Percentiles rank a stretch among this genome's conserved stretches.
Conservation (phyloP, 2,329 filamentous ascomycete species). For the Fusarium sororula region DNA sequence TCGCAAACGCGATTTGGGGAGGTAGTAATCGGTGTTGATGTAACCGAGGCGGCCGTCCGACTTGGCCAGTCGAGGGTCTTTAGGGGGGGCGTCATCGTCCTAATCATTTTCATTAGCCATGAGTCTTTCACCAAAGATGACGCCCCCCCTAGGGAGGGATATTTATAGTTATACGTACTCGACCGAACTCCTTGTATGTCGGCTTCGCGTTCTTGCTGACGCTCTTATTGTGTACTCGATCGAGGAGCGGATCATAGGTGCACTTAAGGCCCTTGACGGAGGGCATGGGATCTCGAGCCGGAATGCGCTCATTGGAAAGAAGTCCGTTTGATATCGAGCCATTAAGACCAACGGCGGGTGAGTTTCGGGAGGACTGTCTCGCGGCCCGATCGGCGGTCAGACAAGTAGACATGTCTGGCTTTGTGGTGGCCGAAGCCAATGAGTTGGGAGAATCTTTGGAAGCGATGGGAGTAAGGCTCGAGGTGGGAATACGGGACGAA, state of each 20-base stretch:
- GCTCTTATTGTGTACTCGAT: slow-evolving; percentile 58
- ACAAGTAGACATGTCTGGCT: slow-evolving; percentile 64
- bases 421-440: slow-evolving; percentile 58
- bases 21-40: slow-evolving; percentile 75
- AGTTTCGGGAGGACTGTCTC: slow-evolving; percentile 40
- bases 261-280: slow-evolving; percentile 66
- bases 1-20: slow-evolving; percentile 75
- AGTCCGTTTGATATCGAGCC: slow-evolving; percentile 48
- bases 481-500: slow-evolving; percentile 54
- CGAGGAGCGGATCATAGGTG: slow-evolving; percentile 69
- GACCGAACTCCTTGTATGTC: slow-evolving; percentile 70
- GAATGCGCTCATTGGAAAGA: slow-evolving; percentile 54
- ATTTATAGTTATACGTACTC: slow-evolving; percentile 67
- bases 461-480: slow-evolving; percentile 61
- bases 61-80: slow-evolving; percentile 83
- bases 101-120: slow-evolving; percentile 71
- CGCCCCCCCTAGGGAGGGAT: slow-evolving; percentile 61
- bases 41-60: slow-evolving; percentile 69
- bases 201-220: slow-evolving; percentile 68
- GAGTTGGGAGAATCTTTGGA: slow-evolving; percentile 62
- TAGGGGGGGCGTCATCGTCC: slow-evolving; percentile 81
- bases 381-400: slow-evolving; percentile 54
- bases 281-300: slow-evolving; percentile 65
- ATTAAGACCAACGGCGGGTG: slow-evolving; percentile 44
- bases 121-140: slow-evolving; percentile 63